Conservation (phyloP, 768 basidiomycete genomes). For the Tylopilus intermedius region DNA sequence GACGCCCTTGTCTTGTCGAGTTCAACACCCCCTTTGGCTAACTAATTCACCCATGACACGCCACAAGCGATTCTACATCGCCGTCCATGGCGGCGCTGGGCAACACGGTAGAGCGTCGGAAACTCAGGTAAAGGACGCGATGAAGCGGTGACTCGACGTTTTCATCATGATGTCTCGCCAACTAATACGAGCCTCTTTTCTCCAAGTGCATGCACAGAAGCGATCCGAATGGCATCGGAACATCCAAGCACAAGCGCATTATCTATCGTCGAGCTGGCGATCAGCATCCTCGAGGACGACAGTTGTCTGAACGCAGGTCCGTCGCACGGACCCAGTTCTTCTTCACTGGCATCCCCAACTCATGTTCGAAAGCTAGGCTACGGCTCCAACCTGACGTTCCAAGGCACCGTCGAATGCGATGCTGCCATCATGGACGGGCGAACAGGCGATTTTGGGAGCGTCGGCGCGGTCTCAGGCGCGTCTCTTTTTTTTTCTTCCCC, state of each 20-base stretch:
- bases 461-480: constrained; percentile 68
- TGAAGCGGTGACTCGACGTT: constrained; percentile 47
- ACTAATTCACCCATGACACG: constrained; percentile 4
- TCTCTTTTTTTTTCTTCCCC: not conserved
- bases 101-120: constrained; percentile 48
- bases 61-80: constrained; percentile 38
- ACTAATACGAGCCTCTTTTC: not conserved
- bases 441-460: constrained; percentile 56
- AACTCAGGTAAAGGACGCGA: constrained; percentile 46
- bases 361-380: constrained; percentile 39
- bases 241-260: constrained; percentile 29
- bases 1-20: constrained; percentile 1
- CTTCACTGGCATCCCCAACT: not conserved
- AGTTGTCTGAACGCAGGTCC: constrained; percentile 65
- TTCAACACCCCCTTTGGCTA: not conserved
- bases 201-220: constrained; percentile 49
- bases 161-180: not conserved
- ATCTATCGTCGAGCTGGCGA: constrained; percentile 49
- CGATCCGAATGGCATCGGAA: constrained; percentile 27
- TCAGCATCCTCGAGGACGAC: constrained; percentile 61
- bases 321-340: not conserved
- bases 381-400: constrained; percentile 72
- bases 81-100: constrained; percentile 79
- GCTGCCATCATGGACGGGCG: constrained; percentile 64
- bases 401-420: constrained; percentile 79